Percentiles rank a stretch among this genome's conserved stretches.
These are phyloP conservation scores for Glonium stellatum DNA, from an alignment of 495 filamentous ascomycete genomes.

Conservation along the genomic window DNA sequence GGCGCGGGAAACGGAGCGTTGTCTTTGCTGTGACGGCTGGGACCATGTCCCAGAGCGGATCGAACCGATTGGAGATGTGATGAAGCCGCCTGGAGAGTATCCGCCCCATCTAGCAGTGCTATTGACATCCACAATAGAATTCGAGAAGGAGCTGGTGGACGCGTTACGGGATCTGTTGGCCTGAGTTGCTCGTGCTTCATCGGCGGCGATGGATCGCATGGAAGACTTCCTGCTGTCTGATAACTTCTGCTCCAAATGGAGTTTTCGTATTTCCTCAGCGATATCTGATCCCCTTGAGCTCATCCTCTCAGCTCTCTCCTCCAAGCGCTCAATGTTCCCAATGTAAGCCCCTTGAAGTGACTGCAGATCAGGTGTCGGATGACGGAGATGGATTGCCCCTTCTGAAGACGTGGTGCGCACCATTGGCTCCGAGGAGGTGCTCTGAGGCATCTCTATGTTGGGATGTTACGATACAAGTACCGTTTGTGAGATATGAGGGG, in stretches of 20 bases:
- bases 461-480: neutral
- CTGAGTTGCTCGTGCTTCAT: slow-evolving; percentile 5
- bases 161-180: slow-evolving; percentile 35
- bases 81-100: slow-evolving; percentile 61
- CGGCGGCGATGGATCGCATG: slow-evolving; percentile 12
- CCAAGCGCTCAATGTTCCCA: slow-evolving; percentile 73
- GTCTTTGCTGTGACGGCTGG: slow-evolving; percentile 34
- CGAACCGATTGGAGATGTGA: slow-evolving; percentile 60
- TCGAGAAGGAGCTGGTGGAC: slow-evolving; percentile 49
- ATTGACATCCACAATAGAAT: slow-evolving; percentile 64
- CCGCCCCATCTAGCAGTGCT: slow-evolving; percentile 58
- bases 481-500: neutral
- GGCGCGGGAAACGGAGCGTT: slow-evolving; percentile 52
- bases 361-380: slow-evolving; percentile 71
- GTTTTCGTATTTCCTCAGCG: slow-evolving; percentile 71
- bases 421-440: slow-evolving; percentile 16
- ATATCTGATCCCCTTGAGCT: slow-evolving; percentile 72
- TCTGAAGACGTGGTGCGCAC: slow-evolving; percentile 50
- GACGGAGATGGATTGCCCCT: slow-evolving; percentile 50
- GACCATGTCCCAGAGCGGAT: slow-evolving; percentile 44
- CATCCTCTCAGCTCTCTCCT: slow-evolving; percentile 73
- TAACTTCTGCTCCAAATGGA: slow-evolving; percentile 70
- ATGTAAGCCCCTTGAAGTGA: slow-evolving; percentile 66
- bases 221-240: slow-evolving; percentile 37
- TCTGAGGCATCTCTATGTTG: slow-evolving; percentile 17